Evolutionary conservation across 2,329 filamentous ascomycete species (phyloP).

Genomic region (Talaromyces marneffei): DNA sequence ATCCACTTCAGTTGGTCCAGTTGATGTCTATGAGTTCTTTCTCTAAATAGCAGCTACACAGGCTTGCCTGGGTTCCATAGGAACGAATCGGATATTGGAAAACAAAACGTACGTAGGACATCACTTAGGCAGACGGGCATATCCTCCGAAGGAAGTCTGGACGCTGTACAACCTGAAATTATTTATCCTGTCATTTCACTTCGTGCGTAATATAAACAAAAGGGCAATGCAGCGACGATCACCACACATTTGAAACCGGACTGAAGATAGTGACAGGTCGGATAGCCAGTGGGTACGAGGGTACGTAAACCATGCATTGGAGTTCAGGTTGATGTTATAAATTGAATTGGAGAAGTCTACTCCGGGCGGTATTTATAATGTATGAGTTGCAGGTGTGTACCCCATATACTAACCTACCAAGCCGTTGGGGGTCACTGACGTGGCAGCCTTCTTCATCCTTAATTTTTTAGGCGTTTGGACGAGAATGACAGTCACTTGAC

Average conservation of each 20-base stretch:
- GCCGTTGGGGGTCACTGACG: neutral
- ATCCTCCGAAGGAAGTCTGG: neutral
- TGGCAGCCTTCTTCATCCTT: neutral
- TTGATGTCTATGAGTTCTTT: neutral
- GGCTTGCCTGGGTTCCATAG: too few species aligned
- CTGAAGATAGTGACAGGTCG: neutral
- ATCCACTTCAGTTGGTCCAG: neutral
- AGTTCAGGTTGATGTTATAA: neutral
- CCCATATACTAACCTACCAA: too few species aligned
- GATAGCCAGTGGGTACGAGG: neutral
- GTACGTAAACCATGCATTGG: neutral
- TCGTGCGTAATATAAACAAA: neutral
- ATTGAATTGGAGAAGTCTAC: neutral
- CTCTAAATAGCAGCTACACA: neutral
- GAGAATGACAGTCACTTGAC: neutral
- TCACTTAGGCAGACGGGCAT: too few species aligned
- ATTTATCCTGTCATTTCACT: neutral
- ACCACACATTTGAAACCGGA: neutral
- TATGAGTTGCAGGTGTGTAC: neutral
- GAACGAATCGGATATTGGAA: neutral
- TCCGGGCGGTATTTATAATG: neutral
- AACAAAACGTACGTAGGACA: too few species aligned
- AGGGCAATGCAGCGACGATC: neutral
- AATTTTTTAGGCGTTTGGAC: too few species aligned
- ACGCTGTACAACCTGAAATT: neutral